Evolutionary conservation across 2,329 filamentous ascomycete species (phyloP), one percentile per base, ranked within the genome.

Genomic region (Thielaviopsis ethacetica): DNA sequence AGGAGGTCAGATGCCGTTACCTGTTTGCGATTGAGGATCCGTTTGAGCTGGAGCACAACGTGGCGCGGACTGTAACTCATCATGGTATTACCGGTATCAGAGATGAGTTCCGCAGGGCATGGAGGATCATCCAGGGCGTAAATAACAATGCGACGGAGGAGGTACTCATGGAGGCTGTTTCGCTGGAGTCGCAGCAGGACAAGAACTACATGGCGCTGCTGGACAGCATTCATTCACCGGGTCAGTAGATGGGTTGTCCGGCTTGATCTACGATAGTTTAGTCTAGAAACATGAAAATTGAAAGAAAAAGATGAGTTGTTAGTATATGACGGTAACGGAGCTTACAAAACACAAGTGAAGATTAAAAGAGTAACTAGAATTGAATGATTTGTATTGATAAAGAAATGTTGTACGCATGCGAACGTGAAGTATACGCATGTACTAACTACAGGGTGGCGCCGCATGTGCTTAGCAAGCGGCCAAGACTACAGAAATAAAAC

Each of bases 11-110:
- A 1, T 82, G 90, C 66, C 82, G 89, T 13, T 95, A 89, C 68
- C 77, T 95, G 4, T 86, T 95, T 64, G 88, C 88, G 34, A 91
- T 96, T 62, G 91, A 95, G 68, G 91, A 95, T 68, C 91, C 91
- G 0, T 95, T 95, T 66, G 89, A 95, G 72, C 71, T 83, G 1
- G 84, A 89, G 49, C 89, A 95, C 70, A 96, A 95, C 65, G 86
- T 95, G 38, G 91, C 87, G 2, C 77, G 88, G 55, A 95, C 89
- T 0, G 89, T 95, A 0, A 90, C 85, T 6, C 86, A 91, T 66
- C 80, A 83, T 62, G 88, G 89, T 1, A 88, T 95, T 63, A 84
- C 88, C 1, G 79, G 84, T 0, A 93, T 95, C 61, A 77, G 88
- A 49, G 85, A 93, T 65, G 89, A 95, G 70, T 93, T 95, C 66